Evolutionary conservation across 2,329 filamentous ascomycete genomes (phyloP), one percentile per base, ranked within the genome.

Genomic region (Pseudonectria buxi): DNA sequence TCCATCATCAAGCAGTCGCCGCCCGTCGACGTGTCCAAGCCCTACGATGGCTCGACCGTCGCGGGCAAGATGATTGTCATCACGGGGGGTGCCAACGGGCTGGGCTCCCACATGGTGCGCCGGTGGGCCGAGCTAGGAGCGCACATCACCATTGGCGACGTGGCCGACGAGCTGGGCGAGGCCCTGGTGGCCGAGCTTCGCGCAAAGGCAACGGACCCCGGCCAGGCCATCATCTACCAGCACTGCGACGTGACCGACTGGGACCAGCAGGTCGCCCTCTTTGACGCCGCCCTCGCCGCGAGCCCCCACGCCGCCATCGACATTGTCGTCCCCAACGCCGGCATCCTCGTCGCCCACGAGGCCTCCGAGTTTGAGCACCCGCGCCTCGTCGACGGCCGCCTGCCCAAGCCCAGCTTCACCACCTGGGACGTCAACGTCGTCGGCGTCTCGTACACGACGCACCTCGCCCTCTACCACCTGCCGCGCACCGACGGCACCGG

Each of bases 221-320:
- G 63, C 56, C 24, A 62, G 54, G 44, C 68, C 16, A 70, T 75
- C 40, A 63, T 72, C 50, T 82, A 74, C 52, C 60, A 77, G 33
- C 65, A 71, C 47, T 81, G 76, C 63, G 74, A 85, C 58, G 80
- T 85, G 9, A 76, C 74, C 2, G 65, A 71, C 43, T 85, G 78
- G 77, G 61, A 75, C 28, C 74, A 72, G 6, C 80, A 84, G 51
- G 72, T 78, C 30, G 61, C 68, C 18, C 65, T 84, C 35, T 86
- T 85, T 65, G 72, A 74, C 29, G 58, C 68, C 35, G 78, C 78
- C 3, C 62, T 67, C 26, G 61, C 63, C 34, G 59, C 74, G 36
- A 78, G 74, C 40, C 67, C 68, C 0, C 65, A 71, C 33, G 67
- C 69, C 12, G 68, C 69, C 10, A 70, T 83, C 43, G 77, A 83